phyloP scores from a whole-genome alignment of 148 eudicot species.

The Linanthus parryae region DNA sequence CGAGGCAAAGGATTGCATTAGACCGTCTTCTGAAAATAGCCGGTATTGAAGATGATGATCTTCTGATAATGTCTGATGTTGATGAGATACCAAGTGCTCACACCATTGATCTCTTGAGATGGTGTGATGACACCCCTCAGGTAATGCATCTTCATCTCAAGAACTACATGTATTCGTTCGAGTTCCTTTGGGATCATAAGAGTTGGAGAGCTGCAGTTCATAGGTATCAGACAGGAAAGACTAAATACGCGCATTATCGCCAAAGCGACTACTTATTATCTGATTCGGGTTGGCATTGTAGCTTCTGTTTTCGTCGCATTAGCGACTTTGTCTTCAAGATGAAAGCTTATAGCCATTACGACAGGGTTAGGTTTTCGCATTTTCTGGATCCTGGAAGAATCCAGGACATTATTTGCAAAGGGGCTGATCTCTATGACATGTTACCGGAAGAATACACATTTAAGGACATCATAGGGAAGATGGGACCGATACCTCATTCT shows the following conservation, averaged over 20 bases:
- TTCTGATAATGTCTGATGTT: conserved; percentile 59
- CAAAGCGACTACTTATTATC: conserved; percentile 40
- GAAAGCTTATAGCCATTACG: conserved; percentile 57
- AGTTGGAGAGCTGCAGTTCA: conserved; percentile 63
- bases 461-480: conserved; percentile 40
- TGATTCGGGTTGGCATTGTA: conserved; percentile 65
- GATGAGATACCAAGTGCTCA: conserved; percentile 58
- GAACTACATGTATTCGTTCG: conserved; percentile 51
- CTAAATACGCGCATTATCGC: conserved; percentile 45
- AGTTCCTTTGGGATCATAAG: conserved; percentile 31
- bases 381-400: conserved; percentile 39
- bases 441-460: conserved; percentile 57
- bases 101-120: conserved; percentile 45
- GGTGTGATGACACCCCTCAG: conserved; percentile 48
- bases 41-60: conserved; percentile 56
- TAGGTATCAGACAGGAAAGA: conserved; percentile 35
- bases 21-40: conserved; percentile 35
- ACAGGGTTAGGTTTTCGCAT: conserved; percentile 43
- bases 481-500: conserved; percentile 48
- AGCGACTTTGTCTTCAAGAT: conserved; percentile 53
- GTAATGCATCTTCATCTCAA: conserved; percentile 38
- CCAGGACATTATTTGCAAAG: conserved; percentile 40
- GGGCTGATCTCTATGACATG: conserved; percentile 50
- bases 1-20: conserved; percentile 40
- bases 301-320: conserved; percentile 47